These are phyloP conservation scores for Penicillium sp. DNA, from an alignment of 2,329 filamentous ascomycete genomes.

Conservation along the genomic window DNA sequence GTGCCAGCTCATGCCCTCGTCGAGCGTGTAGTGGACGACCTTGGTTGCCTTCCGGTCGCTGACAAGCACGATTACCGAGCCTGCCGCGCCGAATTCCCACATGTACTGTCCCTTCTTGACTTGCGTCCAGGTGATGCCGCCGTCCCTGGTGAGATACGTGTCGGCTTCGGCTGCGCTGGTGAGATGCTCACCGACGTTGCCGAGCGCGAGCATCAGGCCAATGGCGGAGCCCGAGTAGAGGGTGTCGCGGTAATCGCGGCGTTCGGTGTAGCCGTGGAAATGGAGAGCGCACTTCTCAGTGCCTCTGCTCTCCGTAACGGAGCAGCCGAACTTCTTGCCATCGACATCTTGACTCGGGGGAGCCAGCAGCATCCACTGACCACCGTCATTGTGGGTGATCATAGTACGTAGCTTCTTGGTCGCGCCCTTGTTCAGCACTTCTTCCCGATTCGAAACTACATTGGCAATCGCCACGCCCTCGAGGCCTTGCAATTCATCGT, in stretches of 20 bases:
- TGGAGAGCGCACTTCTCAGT: constrained; percentile 76
- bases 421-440: constrained; percentile 58
- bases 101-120: constrained; percentile 85
- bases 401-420: constrained; percentile 81
- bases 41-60: constrained; percentile 67
- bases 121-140: constrained; percentile 82
- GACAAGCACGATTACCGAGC: constrained; percentile 86
- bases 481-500: constrained; percentile 89
- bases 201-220: constrained; percentile 84
- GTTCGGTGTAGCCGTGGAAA: constrained; percentile 93
- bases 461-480: constrained; percentile 91
- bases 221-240: constrained; percentile 86
- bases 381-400: constrained; percentile 96
- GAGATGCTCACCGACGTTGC: constrained; percentile 79
- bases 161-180: constrained; percentile 68
- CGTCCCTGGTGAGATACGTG: constrained; percentile 88
- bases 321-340: constrained; percentile 69
- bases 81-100: constrained; percentile 95
- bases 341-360: constrained; percentile 71
- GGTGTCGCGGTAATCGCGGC: constrained; percentile 74
- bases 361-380: constrained; percentile 74
- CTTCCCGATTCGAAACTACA: constrained; percentile 70
- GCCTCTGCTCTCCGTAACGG: constrained; percentile 52
- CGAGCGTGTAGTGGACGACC: constrained; percentile 69
- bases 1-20: constrained; percentile 78